Percentiles rank a stretch among this genome's conserved stretches.
Conservation (phyloP, 805 yeast genomes). For the Ogataea degrootiae region DNA sequence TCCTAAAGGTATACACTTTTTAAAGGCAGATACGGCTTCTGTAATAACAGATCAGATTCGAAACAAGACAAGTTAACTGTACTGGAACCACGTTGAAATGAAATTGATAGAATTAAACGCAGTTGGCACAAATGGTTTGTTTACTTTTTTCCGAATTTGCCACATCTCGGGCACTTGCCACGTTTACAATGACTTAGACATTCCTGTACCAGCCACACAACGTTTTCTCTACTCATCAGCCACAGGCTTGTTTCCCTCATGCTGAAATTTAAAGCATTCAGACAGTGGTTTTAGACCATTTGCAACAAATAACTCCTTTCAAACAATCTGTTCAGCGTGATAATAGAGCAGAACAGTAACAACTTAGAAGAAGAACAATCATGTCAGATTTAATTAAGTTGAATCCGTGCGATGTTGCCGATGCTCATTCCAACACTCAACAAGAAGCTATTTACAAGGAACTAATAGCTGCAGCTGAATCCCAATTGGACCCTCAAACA, state of each 20-base stretch:
- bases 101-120: background rate
- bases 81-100: background rate
- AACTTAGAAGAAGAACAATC: background rate
- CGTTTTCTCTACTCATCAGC: background rate
- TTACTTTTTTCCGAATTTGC: constrained; percentile 17
- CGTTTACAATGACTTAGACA: background rate
- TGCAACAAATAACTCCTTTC: too few species aligned
- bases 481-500: constrained; percentile 20
- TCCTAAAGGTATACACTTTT: too few species aligned
- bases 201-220: background rate
- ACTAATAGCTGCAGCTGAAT: constrained; percentile 6
- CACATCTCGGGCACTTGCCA: background rate
- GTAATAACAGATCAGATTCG: too few species aligned
- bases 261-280: too few species aligned
- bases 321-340: too few species aligned
- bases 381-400: constrained; percentile 17
- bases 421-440: constrained; percentile 21
- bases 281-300: too few species aligned
- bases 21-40: too few species aligned
- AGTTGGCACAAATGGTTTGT: constrained; percentile 1
- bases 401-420: constrained; percentile 24
- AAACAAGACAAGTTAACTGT: background rate
- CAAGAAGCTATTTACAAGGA: constrained; percentile 14
- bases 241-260: too few species aligned
- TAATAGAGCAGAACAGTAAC: background rate